A percentile compares a stretch with the other conserved stretches of the same genome.
These are phyloP conservation scores for Botrytis paeoniae DNA, from an alignment of 2,329 filamentous ascomycete species.

Conservation along the genomic window DNA sequence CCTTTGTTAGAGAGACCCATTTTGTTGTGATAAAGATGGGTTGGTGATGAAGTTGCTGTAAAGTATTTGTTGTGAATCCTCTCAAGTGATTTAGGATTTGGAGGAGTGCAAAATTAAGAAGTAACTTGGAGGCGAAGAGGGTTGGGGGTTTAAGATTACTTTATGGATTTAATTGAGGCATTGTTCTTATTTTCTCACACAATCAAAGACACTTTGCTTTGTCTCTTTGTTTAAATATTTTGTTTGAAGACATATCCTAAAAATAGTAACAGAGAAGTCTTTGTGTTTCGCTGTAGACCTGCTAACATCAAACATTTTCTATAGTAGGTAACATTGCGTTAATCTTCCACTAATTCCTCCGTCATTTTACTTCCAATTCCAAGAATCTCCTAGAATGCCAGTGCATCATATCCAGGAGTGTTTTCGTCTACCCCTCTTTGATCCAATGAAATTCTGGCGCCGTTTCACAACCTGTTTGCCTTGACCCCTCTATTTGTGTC, in stretches of 20 bases:
- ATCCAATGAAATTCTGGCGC: not conserved
- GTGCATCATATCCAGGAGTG: not conserved
- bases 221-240: not conserved
- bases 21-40: not conserved
- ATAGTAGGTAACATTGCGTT: too few relatives aligned
- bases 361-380: too few relatives aligned
- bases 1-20: conserved; percentile 12
- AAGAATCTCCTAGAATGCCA: not conserved
- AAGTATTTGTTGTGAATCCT: not conserved
- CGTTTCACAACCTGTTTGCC: not conserved
- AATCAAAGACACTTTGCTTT: not conserved
- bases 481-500: not conserved
- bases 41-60: not conserved
- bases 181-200: not conserved
- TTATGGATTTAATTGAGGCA: not conserved
- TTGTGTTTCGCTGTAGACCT: not conserved
- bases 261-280: not conserved
- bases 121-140: too few relatives aligned
- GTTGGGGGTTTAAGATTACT: not conserved
- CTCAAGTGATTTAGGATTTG: not conserved
- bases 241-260: not conserved
- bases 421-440: too few relatives aligned
- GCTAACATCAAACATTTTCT: not conserved
- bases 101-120: not conserved
- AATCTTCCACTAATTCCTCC: too few relatives aligned